A percentile compares a stretch with the other conserved stretches of the same genome.
phyloP scores from a whole-genome alignment of 306 rosid species.

The Inga leiocalycina region DNA sequence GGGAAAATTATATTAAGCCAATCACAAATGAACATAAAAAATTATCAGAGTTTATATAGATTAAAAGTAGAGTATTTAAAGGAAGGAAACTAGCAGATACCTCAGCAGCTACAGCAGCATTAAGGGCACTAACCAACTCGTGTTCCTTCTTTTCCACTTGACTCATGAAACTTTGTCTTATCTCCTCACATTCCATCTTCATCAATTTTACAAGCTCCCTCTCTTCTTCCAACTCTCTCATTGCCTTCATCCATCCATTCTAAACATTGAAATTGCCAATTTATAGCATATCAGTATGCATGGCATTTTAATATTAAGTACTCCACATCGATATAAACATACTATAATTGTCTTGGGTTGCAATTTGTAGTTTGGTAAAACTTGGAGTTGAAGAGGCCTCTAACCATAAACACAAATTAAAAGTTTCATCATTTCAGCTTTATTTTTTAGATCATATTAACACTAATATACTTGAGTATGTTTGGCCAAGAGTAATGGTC shows the following conservation, averaged over 20 bases:
- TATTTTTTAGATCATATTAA: too few species aligned
- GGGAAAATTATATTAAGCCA: not conserved
- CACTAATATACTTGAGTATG: not conserved
- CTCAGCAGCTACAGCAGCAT: not conserved
- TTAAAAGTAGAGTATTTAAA: too few species aligned
- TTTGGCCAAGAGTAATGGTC: not conserved
- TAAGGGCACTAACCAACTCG: not conserved
- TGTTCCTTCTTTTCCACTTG: not conserved
- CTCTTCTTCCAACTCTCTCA: constrained; percentile 2
- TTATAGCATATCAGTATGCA: not conserved
- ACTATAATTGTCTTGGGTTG: not conserved
- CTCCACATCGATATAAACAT: not conserved
- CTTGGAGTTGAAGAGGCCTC: not conserved
- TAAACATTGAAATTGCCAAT: not conserved
- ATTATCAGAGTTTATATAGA: too few species aligned
- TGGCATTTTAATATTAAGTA: not conserved
- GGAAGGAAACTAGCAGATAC: not conserved
- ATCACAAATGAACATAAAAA: too few species aligned
- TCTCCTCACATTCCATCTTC: not conserved
- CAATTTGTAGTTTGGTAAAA: not conserved
- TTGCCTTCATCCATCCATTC: not conserved
- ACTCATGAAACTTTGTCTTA: not conserved
- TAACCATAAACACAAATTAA: not conserved
- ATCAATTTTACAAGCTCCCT: not conserved
- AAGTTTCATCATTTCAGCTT: not conserved